Evolutionary conservation across 192 early-diverging fungal species (phyloP).

Genomic region (Lobosporangium transversale): DNA sequence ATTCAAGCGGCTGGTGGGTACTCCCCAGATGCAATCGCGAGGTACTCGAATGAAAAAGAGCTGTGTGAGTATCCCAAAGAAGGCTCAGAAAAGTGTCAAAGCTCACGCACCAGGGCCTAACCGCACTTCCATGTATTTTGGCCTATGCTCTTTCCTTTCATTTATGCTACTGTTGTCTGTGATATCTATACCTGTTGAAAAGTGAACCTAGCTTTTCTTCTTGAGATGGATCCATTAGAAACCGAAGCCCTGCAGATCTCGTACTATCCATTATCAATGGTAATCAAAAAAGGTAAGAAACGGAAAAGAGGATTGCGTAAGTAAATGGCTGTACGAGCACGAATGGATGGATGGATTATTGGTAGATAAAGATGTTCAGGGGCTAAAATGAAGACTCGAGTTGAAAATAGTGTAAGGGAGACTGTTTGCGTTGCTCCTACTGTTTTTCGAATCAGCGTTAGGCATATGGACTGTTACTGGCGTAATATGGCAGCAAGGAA

Average conservation of each 20-base stretch:
- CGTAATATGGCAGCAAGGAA: too few species aligned
- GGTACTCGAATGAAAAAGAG: too few species aligned
- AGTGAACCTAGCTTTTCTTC: slow-evolving; percentile 31
- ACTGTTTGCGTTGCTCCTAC: too few species aligned
- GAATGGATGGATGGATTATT: not conserved
- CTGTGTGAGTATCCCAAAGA: too few species aligned
- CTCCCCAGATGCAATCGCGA: too few species aligned
- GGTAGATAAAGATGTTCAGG: not conserved
- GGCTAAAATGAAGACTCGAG: too few species aligned
- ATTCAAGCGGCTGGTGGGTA: too few species aligned
- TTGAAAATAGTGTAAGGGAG: too few species aligned
- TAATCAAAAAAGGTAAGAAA: not conserved
- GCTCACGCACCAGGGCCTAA: too few species aligned
- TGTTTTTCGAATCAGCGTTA: too few species aligned
- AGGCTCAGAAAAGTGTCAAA: too few species aligned
- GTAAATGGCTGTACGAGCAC: not conserved
- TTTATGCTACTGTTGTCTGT: not conserved
- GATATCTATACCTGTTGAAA: slow-evolving; percentile 35
- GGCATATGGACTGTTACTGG: too few species aligned
- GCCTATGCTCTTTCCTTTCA: not conserved
- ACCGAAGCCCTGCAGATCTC: not conserved
- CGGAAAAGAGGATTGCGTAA: not conserved
- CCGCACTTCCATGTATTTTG: not conserved
- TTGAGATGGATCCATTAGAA: slow-evolving; percentile 26
- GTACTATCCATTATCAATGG: not conserved